A percentile compares a stretch with the other conserved stretches of the same genome.
These are phyloP conservation scores for Sophora flavescens DNA, from an alignment of 306 rosid species.

Conservation along the genomic window DNA sequence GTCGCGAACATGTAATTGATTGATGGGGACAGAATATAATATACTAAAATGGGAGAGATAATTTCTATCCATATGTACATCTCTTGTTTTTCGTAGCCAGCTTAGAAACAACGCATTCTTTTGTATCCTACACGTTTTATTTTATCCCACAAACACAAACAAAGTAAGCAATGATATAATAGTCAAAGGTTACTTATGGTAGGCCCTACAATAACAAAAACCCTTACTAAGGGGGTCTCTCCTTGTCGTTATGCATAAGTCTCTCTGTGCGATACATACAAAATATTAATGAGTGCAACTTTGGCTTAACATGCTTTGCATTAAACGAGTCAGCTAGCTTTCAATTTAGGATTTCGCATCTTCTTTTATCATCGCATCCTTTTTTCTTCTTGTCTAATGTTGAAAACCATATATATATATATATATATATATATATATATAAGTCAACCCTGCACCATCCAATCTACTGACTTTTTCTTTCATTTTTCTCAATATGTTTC, in stretches of 20 bases:
- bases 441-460: constrained; percentile 60
- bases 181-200: constrained; percentile 55
- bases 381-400: not conserved
- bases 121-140: constrained; percentile 64
- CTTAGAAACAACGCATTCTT: constrained; percentile 77
- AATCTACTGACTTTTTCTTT: constrained; percentile 47
- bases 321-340: constrained; percentile 49
- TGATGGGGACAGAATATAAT: too few relatives aligned
- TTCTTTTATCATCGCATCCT: constrained; percentile 33
- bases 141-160: constrained; percentile 53
- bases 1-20: too few relatives aligned
- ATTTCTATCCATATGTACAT: too few relatives aligned
- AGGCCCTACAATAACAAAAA: too few relatives aligned
- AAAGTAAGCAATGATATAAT: constrained; percentile 71
- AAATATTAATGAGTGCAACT: constrained; percentile 6
- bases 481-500: constrained; percentile 16
- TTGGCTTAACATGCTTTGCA: constrained; percentile 58
- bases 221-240: constrained; percentile 33
- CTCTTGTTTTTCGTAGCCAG: constrained; percentile 56
- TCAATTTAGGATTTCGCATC: constrained; percentile 36
- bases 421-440: not conserved
- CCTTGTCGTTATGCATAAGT: constrained; percentile 32
- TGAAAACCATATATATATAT: constrained; percentile 30
- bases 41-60: too few relatives aligned
- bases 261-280: constrained; percentile 32